A percentile compares a stretch with the other conserved stretches of the same genome.
These are phyloP conservation scores for Exophiala mesophila DNA, from an alignment of 2,329 filamentous ascomycete genomes.

Conservation along the genomic window DNA sequence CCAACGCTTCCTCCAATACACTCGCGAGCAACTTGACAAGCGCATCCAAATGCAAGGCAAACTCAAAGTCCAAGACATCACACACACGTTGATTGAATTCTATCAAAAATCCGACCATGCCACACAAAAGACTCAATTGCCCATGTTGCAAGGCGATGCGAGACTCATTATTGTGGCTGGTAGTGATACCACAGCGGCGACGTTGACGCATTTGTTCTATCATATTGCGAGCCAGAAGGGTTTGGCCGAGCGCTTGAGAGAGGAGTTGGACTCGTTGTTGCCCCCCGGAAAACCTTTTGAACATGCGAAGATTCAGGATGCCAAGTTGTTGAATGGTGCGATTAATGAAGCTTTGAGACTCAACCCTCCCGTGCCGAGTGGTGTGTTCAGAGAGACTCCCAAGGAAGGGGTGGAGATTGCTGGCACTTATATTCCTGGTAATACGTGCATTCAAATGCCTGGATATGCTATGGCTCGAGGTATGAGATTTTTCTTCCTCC, in stretches of 20 bases:
- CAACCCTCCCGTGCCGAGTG: conserved; percentile 37
- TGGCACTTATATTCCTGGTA: conserved; percentile 32
- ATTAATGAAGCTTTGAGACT: conserved; percentile 44
- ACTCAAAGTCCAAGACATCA: conserved; percentile 27
- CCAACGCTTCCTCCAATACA: conserved; percentile 35
- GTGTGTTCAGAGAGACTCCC: conserved; percentile 35
- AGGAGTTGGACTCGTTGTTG: conserved; percentile 29
- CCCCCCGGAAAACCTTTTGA: conserved; percentile 5
- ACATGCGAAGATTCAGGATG: conserved; percentile 12
- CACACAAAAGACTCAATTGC: conserved; percentile 22
- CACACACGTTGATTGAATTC: conserved; percentile 27
- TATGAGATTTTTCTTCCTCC: conserved; percentile 8
- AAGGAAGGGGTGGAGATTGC: conserved; percentile 35
- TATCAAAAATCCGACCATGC: conserved; percentile 17
- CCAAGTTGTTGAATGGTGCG: conserved; percentile 26
- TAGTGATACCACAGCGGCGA: conserved; percentile 39
- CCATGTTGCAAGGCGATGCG: conserved; percentile 29
- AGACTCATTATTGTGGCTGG: conserved; percentile 31
- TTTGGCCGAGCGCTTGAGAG: conserved; percentile 29
- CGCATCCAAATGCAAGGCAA: conserved; percentile 29
- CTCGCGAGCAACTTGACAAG: conserved; percentile 30
- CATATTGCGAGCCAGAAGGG: conserved; percentile 29
- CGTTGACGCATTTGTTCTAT: conserved; percentile 40
- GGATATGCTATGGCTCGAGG: conserved; percentile 21
- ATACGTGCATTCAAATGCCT: conserved; percentile 26